Base-by-base conservation (phyloP, 2,329 filamentous ascomycete genomes). In the Fusarium pilosicola region DNA sequence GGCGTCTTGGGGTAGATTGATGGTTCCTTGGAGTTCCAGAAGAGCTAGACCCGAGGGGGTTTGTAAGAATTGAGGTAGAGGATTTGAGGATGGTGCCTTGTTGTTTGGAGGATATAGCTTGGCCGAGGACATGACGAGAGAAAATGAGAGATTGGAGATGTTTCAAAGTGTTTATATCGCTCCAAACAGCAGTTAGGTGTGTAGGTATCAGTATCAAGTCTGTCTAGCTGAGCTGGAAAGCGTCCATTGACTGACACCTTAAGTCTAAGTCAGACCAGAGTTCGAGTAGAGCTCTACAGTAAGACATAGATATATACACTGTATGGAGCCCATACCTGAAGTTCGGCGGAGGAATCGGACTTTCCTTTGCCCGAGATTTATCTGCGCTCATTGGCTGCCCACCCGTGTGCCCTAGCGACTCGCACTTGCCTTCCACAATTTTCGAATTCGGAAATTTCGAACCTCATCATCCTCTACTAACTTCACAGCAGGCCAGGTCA, bases 31-130 rank as follows among this genome's bases (percentile, higher is more conserved):
- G 20, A 99, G 89, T 84, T 98, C 96, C 65, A 99, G 86, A 51
- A 99, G 87, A 24, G 96, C 96, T 45, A 98, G 89, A 57, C 96
- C 96, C 0, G 93, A 91, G 1, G 96, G 96, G 2, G 96, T 98
- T 77, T 95, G 93, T 22, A 98, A 89, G 71, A 97, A 87, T n/a
- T 88, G 82, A 4, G 96, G 96, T 9, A 98, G 89, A 8, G 93
- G 91, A 65, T 83, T 88, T 4, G 77, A 60, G n/a, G 72, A 46
- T 11, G 76, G 34, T n/a, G 65, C 62, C 20, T 76, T 65, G 28
- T 78, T 76, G 3, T 76, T 80, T 14, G 84, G 82, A 39, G 82
- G 85, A 68, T 88, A 81, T 22, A 89, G 81, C 38, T 75, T 80
- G 44, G 73, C 72, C 7, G 84, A 80, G 28, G 84, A 78, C 83